Percentiles rank a stretch among this genome's conserved stretches.
Conservation (phyloP, 495 filamentous ascomycete species). For the Neurospora sp. region DNA sequence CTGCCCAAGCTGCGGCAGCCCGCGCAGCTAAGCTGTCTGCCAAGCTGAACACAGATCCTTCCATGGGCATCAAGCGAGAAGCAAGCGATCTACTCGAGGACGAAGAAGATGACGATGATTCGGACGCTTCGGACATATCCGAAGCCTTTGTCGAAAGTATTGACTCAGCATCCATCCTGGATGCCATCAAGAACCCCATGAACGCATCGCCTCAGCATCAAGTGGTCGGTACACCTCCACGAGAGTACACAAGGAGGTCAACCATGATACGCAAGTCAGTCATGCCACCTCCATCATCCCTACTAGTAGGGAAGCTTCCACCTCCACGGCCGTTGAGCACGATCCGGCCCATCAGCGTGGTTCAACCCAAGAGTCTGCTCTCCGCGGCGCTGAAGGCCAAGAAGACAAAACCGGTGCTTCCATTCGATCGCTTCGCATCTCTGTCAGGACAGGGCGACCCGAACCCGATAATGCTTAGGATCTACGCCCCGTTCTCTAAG, state of each 20-base stretch:
- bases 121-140: conserved; percentile 39
- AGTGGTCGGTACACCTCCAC: conserved; percentile 45
- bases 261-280: conserved; percentile 32
- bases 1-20: conserved; percentile 24
- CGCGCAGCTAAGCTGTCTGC: conserved; percentile 29
- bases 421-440: conserved; percentile 76
- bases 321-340: conserved; percentile 87
- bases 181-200: conserved; percentile 37
- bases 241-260: conserved; percentile 39
- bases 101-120: conserved; percentile 49
- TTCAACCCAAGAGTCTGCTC: conserved; percentile 69
- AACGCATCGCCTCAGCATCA: conserved; percentile 38
- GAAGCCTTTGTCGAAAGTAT: conserved; percentile 44
- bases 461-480: conserved; percentile 72
- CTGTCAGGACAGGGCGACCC: conserved; percentile 77
- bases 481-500: conserved; percentile 77
- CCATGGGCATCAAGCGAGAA: conserved; percentile 30
- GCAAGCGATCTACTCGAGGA: conserved; percentile 47
- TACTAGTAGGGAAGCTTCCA: conserved; percentile 62
- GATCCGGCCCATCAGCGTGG: conserved; percentile 67
- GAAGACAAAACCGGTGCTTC: conserved; percentile 67
- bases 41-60: conserved; percentile 33
- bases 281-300: conserved; percentile 42
- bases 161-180: conserved; percentile 43
- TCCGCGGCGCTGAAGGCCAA: conserved; percentile 62